Conservation (phyloP, 495 filamentous ascomycete genomes). For the Neurospora sublineolata region DNA sequence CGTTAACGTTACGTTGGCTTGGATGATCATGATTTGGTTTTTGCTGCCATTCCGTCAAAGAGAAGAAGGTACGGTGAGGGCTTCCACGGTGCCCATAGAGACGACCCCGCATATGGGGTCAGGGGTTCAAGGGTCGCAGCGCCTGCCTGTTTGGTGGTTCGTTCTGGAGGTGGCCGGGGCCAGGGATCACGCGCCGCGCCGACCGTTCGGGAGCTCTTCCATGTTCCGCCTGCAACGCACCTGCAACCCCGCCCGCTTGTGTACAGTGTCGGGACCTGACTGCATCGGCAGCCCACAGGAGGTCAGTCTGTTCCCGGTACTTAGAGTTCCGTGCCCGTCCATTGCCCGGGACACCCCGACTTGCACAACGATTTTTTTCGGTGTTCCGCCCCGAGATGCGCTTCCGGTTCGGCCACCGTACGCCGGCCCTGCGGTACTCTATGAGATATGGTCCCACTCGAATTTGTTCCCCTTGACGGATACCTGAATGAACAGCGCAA, state of each 20-base stretch:
- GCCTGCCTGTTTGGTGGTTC: not conserved
- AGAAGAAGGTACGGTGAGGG: not conserved
- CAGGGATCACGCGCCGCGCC: slow-evolving; percentile 5
- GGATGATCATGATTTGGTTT: not conserved
- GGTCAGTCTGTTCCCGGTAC: not conserved
- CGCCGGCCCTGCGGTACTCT: not conserved
- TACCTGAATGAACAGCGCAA: not conserved
- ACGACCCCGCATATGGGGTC: not conserved
- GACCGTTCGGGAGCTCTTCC: not conserved
- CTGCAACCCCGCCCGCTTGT: not conserved
- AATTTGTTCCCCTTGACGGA: not conserved
- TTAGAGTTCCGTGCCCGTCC: not conserved
- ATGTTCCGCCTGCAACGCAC: not conserved
- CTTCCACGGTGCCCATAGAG: not conserved
- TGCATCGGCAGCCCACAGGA: not conserved
- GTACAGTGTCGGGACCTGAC: not conserved
- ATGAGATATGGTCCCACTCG: not conserved
- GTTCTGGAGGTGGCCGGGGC: slow-evolving; percentile 8
- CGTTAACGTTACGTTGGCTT: not conserved
- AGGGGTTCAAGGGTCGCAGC: not conserved
- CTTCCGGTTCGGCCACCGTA: not conserved
- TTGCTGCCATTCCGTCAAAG: not conserved
- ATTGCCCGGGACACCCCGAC: not conserved
- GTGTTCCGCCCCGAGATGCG: not conserved
- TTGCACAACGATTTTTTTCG: not conserved